Conservation (phyloP, 2,329 filamentous ascomycete species). For the Ampelomyces quisqualis region DNA sequence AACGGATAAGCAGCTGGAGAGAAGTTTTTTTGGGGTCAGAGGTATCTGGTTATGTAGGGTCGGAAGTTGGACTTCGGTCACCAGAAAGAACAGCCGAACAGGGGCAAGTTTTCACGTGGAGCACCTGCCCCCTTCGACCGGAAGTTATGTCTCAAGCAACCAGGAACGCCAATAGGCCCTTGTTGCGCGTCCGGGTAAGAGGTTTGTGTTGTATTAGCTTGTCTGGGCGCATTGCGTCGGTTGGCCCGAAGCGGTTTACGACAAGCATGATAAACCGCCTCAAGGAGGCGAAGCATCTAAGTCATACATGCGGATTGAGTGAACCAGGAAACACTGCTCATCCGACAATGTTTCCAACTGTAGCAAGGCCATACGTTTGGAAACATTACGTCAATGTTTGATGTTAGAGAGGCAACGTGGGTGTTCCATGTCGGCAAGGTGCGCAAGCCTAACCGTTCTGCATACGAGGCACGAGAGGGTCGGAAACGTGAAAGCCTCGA, state of each 20-base stretch:
- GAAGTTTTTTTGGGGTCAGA: not conserved
- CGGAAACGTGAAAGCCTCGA: no score
- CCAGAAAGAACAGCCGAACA: not conserved
- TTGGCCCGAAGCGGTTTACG: not conserved
- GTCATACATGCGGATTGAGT: no score
- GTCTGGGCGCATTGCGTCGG: not conserved
- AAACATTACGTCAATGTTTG: not conserved
- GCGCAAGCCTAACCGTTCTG: not conserved
- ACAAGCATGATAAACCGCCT: not conserved
- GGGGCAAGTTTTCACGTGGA: constrained; percentile 2
- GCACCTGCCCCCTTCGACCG: constrained; percentile 3
- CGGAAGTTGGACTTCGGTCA: not conserved
- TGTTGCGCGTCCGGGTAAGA: not conserved
- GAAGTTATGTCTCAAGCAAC: not conserved
- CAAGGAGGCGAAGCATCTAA: not conserved
- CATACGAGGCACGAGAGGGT: no score
- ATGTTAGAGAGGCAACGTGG: not conserved
- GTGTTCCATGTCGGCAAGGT: not conserved
- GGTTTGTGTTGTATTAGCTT: constrained; percentile 2
- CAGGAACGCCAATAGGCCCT: not conserved
- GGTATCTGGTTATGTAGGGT: no score
- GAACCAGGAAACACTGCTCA: no score
- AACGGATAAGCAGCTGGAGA: not conserved
- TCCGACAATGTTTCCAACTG: not conserved
- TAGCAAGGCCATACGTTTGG: not conserved